Percentiles rank a stretch among this genome's conserved stretches.
These are phyloP conservation scores for Kwoniella pini DNA, from an alignment of 768 basidiomycete genomes.

Conservation along the genomic window DNA sequence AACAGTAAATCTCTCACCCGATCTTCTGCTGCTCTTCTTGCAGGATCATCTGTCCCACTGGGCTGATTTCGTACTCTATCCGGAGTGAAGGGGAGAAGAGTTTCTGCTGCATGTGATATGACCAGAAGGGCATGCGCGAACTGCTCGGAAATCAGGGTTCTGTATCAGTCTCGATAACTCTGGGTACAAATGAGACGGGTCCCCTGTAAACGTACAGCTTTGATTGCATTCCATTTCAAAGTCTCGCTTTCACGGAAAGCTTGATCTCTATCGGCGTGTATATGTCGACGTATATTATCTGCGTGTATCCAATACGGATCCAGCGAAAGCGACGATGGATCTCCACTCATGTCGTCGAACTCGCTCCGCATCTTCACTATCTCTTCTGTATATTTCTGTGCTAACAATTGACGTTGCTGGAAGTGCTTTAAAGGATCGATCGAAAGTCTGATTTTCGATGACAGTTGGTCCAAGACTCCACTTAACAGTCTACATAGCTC, in stretches of 20 bases:
- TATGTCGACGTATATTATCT: not conserved
- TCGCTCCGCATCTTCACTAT: too few species aligned
- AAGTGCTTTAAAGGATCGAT: too few species aligned
- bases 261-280: conserved; percentile 3
- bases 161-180: too few species aligned
- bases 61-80: not conserved
- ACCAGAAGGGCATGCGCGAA: not conserved
- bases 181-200: too few species aligned
- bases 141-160: too few species aligned
- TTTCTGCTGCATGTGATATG: not conserved
- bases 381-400: too few species aligned
- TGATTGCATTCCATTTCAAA: conserved; percentile 4
- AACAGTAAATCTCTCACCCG: not conserved
- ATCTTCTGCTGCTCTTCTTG: not conserved
- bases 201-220: not conserved
- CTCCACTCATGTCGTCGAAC: too few species aligned
- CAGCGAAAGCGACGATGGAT: too few species aligned
- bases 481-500: not conserved
- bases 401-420: too few species aligned
- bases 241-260: conserved; percentile 12
- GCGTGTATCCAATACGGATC: not conserved
- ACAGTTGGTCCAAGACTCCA: too few species aligned
- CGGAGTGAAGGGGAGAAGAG: not conserved
- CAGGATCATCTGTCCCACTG: not conserved
- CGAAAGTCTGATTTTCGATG: too few species aligned